These are phyloP conservation scores for Entrophospora sp. DNA, from an alignment of 192 early-diverging fungal species.

Conservation along the genomic window DNA sequence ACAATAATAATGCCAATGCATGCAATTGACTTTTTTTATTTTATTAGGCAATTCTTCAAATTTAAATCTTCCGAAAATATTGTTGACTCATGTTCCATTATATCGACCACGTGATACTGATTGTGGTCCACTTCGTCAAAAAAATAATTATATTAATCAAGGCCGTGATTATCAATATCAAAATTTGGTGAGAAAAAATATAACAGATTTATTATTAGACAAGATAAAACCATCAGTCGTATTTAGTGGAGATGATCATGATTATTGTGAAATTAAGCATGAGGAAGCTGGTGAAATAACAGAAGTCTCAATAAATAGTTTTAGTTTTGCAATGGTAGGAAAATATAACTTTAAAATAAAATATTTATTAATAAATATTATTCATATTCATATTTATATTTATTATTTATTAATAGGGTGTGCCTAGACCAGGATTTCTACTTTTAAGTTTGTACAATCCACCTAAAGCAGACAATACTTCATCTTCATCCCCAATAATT, in stretches of 20 bases:
- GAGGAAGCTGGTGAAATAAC: conserved; percentile 1
- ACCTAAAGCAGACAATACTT: neutral
- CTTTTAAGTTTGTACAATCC: conserved; percentile 40
- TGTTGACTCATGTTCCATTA: conserved; percentile 84
- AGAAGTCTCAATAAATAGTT: conserved; percentile 52
- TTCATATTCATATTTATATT: neutral
- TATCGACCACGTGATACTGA: conserved; percentile 48
- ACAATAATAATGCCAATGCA: neutral
- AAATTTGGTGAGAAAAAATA: conserved; percentile 57
- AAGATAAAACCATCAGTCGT: conserved; percentile 55
- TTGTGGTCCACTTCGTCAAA: conserved; percentile 66
- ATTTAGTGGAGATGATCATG: conserved; percentile 92
- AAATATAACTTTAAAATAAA: conserved; percentile 15
- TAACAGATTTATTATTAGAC: conserved; percentile 50
- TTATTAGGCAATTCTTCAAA: conserved; percentile 3
- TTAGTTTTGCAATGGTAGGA: conserved; percentile 52
- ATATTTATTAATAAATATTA: neutral
- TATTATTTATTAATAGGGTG: conserved; percentile 48
- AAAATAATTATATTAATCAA: conserved; percentile 38
- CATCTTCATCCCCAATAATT: neutral
- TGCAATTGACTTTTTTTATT: neutral
- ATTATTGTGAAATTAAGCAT: conserved; percentile 69
- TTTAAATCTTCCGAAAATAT: conserved; percentile 41
- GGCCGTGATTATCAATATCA: conserved; percentile 81
- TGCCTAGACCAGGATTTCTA: conserved; percentile 42